Percentiles rank a stretch among this genome's conserved stretches.
Evolutionary conservation across 164 flowering plant genomes (phyloP).

Genomic region (Aristolochia contorta): DNA sequence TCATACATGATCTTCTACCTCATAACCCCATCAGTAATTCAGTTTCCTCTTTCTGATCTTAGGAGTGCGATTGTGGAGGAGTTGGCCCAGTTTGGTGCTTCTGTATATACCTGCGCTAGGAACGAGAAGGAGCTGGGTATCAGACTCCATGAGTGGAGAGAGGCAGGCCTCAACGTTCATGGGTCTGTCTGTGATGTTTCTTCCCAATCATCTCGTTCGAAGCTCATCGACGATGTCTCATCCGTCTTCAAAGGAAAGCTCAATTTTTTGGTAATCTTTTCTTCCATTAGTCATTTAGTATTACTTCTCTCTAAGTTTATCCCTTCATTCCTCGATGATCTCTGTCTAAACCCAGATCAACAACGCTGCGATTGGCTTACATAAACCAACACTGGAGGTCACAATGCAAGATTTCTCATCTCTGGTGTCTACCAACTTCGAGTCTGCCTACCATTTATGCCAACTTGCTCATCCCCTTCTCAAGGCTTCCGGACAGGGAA

Average conservation of each 20-base stretch:
- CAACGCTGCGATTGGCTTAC: conserved; percentile 49
- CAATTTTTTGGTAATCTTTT: conserved; percentile 34
- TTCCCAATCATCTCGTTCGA: conserved; percentile 13
- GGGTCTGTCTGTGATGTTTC: conserved; percentile 29
- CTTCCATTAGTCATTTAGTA: too few species aligned
- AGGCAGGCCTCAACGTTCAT: conserved; percentile 22
- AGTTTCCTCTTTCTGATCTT: not conserved
- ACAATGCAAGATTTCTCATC: conserved; percentile 44
- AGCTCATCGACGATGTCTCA: conserved; percentile 22
- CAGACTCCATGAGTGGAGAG: conserved; percentile 23
- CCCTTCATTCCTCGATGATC: not conserved
- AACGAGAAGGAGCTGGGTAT: conserved; percentile 20
- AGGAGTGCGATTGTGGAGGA: conserved; percentile 38
- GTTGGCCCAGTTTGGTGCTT: conserved; percentile 31
- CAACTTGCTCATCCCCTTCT: conserved; percentile 70
- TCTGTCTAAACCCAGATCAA: conserved; percentile 29
- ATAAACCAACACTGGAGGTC: conserved; percentile 43
- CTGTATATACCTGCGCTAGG: conserved; percentile 30
- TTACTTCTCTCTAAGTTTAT: too few species aligned
- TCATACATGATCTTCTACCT: too few species aligned
- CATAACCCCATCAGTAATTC: too few species aligned
- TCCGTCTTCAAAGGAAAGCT: conserved; percentile 21
- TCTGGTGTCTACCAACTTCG: conserved; percentile 50
- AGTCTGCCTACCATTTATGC: conserved; percentile 55
- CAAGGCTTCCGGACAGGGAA: conserved; percentile 59